Evolutionary conservation across 306 rosid genomes (phyloP).

Genomic region (Mimosa bimucronata): DNA sequence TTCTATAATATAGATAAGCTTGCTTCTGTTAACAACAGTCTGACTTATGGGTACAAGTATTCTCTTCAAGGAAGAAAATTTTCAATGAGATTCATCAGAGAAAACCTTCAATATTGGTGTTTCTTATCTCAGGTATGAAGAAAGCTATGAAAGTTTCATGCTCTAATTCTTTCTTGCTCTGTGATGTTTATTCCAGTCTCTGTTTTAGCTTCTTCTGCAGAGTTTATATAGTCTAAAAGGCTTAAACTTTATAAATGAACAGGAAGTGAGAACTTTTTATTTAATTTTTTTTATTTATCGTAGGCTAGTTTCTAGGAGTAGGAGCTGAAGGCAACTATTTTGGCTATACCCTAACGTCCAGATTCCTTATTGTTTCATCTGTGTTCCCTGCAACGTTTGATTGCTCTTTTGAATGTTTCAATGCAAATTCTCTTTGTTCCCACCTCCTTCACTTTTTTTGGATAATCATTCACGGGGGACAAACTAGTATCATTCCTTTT

Average conservation of each 20-base stretch:
- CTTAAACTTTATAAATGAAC: constrained; percentile 37
- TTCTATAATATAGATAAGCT: background rate
- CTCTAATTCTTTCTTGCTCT: background rate
- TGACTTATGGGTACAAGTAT: constrained; percentile 45
- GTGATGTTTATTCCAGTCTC: constrained; percentile 24
- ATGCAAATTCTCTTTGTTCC: constrained; percentile 44
- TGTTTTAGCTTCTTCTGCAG: constrained; percentile 27
- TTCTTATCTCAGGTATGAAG: constrained; percentile 46
- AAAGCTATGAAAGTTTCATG: background rate
- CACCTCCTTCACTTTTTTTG: constrained; percentile 44
- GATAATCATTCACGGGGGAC: constrained; percentile 29
- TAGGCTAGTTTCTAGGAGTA: background rate
- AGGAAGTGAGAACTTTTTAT: constrained; percentile 40
- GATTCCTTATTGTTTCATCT: constrained; percentile 37
- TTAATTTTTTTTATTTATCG: background rate
- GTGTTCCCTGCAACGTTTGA: constrained; percentile 43
- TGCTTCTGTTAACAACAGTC: constrained; percentile 22
- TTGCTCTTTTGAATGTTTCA: constrained; percentile 45
- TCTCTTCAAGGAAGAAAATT: constrained; percentile 53
- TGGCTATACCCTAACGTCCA: constrained; percentile 25
- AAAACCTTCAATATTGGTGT: constrained; percentile 47
- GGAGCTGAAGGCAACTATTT: background rate
- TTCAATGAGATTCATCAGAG: constrained; percentile 63
- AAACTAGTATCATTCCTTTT: constrained; percentile 34
- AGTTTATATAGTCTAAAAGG: constrained; percentile 3